Conservation (phyloP, 805 yeast species). For the Candida maesae region DNA sequence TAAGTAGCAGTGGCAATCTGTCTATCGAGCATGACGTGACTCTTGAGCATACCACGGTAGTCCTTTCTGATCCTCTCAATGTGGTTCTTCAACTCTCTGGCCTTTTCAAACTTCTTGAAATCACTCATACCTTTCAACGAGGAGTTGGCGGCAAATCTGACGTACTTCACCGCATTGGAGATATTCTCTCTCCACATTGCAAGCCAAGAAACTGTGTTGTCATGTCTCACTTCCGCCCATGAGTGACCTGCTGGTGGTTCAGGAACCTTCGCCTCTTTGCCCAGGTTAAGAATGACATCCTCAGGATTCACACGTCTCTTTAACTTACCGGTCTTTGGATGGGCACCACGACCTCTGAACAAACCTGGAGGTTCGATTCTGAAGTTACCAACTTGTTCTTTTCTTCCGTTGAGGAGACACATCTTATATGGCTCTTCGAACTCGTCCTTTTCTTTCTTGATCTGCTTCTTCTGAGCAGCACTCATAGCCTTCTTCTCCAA, state of each 20-base stretch:
- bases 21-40: slow-evolving; percentile 75
- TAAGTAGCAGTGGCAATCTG: slow-evolving; percentile 94
- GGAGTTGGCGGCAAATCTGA: slow-evolving; percentile 85
- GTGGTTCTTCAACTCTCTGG: slow-evolving; percentile 74
- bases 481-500: slow-evolving; percentile 69
- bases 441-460: slow-evolving; percentile 69
- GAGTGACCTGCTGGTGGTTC: slow-evolving; percentile 79
- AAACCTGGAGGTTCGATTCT: slow-evolving; percentile 95
- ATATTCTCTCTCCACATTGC: slow-evolving; percentile 98
- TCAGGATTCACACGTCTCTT: slow-evolving; percentile 87
- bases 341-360: slow-evolving; percentile 95
- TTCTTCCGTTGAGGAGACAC: slow-evolving; percentile 81
- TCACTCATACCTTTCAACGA: slow-evolving; percentile 90
- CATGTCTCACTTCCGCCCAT: slow-evolving; percentile 91
- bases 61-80: slow-evolving; percentile 72
- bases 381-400: slow-evolving; percentile 90
- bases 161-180: slow-evolving; percentile 79
- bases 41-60: slow-evolving; percentile 65
- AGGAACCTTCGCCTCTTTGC: slow-evolving; percentile 70
- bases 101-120: slow-evolving; percentile 88
- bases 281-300: slow-evolving; percentile 79
- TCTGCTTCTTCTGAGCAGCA: slow-evolving; percentile 67
- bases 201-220: slow-evolving; percentile 89
- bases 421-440: slow-evolving; percentile 77
- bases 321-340: slow-evolving; percentile 90